Evolutionary conservation across 2,329 filamentous ascomycete species (phyloP), one percentile per base, ranked within the genome.

Genomic region (Neodidymelliopsis sp.): DNA sequence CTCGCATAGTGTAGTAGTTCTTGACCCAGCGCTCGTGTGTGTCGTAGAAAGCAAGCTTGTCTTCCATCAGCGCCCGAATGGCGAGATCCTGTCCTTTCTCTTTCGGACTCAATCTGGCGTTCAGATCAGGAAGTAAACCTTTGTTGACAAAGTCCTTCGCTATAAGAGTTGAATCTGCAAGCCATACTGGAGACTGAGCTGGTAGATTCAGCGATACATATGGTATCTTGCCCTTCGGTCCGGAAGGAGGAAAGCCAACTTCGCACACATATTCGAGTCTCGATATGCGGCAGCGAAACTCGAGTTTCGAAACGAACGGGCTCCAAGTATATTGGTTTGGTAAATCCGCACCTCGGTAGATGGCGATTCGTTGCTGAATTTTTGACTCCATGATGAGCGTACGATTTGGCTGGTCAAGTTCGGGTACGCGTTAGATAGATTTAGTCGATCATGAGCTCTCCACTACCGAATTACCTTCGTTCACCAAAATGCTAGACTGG

Each of bases 281-380:
- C 2, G 76, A 75, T 55, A 85, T 77, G 11, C 84, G 83, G 5
- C 87, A 74, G 11, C 84, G 82, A 13, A 82, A 76, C 62, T 88
- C 85, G 40, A 87, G 73, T 64, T 87, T 87, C 33, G 72, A 80
- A 41, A 84, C 82, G 56, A 84, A 87, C 8, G 84, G 83, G 0
- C 84, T 86, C 81, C 81, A 85, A 39, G 78, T 75, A 58, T 84
- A 77, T 13, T 59, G 57, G 4, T 70, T 72, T 1, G 65, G 49
- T 2, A 70, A 63, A 23, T 71, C 69, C 49, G 74, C 80, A 35
- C 82, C 83, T 29, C 83, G 80, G 65, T 75, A 83, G 37, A 86
- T 53, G 6, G 71, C 80, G 18, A 75, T 22, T 8, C 35, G 40
- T 9, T 45, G 47, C 2, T 40, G 29, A 1, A 25, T 24, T 9